phyloP scores from a whole-genome alignment of 306 rosid genomes.

The Cicer cuneatum region DNA sequence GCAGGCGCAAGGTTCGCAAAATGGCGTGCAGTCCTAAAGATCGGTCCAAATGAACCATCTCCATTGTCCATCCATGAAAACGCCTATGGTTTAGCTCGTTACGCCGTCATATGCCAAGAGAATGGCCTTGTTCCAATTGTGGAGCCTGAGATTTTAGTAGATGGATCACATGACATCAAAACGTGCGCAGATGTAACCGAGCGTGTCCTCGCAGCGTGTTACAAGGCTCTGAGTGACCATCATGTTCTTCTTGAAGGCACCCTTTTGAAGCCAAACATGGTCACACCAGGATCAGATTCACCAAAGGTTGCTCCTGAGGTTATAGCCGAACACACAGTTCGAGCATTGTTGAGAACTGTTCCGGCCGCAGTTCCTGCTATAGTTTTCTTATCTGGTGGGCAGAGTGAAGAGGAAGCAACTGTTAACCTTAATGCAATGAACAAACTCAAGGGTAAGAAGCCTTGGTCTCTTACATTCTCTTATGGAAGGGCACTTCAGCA shows the following conservation, averaged over 20 bases:
- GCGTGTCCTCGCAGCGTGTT: constrained; percentile 77
- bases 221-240: constrained; percentile 82
- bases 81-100: constrained; percentile 78
- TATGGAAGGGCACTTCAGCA: constrained; percentile 87
- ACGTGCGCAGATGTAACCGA: constrained; percentile 83
- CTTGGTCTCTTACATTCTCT: constrained; percentile 83
- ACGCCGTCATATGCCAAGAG: constrained; percentile 81
- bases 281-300: constrained; percentile 80
- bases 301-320: constrained; percentile 64
- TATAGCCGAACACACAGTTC: constrained; percentile 71
- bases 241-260: constrained; percentile 84
- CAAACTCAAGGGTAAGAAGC: constrained; percentile 75
- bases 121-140: constrained; percentile 85
- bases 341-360: constrained; percentile 70
- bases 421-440: constrained; percentile 83
- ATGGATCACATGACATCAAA: constrained; percentile 71
- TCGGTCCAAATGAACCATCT: constrained; percentile 76
- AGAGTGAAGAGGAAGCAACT: constrained; percentile 89
- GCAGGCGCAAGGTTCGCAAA: constrained; percentile 87
- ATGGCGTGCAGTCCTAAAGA: constrained; percentile 85
- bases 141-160: constrained; percentile 86
- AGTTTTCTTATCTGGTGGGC: constrained; percentile 89
- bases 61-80: constrained; percentile 67
- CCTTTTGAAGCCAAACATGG: constrained; percentile 91
- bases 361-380: constrained; percentile 82